These are phyloP conservation scores for Populus simonii DNA, from an alignment of 345 rosid species.

Conservation along the genomic window DNA sequence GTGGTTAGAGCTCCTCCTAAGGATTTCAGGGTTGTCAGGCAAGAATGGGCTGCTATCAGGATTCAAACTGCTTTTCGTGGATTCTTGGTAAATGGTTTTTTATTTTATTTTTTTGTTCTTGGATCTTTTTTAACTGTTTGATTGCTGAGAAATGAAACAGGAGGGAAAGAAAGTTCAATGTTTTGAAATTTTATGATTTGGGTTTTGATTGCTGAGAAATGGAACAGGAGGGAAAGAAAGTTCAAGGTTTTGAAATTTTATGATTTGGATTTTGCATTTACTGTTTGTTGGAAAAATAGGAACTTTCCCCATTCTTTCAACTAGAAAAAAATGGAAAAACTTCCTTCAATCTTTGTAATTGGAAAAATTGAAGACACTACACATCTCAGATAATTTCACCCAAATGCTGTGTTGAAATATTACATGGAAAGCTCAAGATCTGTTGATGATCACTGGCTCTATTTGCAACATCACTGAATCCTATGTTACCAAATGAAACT, in stretches of 20 bases:
- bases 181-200: not conserved
- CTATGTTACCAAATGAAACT: not conserved
- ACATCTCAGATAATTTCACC: not conserved
- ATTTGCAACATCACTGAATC: not conserved
- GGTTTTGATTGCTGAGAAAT: not conserved
- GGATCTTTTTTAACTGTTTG: not conserved
- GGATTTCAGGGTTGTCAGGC: slow-evolving; percentile 72
- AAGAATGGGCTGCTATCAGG: slow-evolving; percentile 90
- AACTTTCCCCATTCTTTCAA: not conserved
- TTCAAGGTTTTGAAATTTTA: not conserved
- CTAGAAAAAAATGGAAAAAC: not conserved
- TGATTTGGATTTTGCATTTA: not conserved
- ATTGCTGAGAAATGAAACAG: not conserved
- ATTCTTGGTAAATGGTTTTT: slow-evolving; percentile 57
- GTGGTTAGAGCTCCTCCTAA: slow-evolving; percentile 83
- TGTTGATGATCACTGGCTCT: not conserved
- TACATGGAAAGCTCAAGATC: not conserved
- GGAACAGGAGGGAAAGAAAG: not conserved
- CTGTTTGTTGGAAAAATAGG: not conserved
- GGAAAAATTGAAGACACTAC: not conserved
- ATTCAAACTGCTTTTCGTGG: slow-evolving; percentile 93
- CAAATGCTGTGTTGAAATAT: not conserved
- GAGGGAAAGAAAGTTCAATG: not conserved
- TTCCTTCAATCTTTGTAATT: not conserved
- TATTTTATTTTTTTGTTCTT: not conserved